Evolutionary conservation across 2,329 filamentous ascomycete species (phyloP).

Genomic region (Sclerotinia spermophila): DNA sequence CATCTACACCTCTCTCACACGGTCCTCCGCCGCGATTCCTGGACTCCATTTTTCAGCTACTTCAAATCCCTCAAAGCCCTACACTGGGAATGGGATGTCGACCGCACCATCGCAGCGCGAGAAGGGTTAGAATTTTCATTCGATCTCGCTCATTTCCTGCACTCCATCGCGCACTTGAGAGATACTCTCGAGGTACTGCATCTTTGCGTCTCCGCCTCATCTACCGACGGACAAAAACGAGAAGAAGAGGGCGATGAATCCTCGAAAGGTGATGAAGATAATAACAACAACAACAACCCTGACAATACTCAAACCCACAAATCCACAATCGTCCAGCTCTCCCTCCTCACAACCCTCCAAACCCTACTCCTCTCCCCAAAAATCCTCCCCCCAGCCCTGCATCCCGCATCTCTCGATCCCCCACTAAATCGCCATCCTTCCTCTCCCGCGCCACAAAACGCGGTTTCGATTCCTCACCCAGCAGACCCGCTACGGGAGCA

Average conservation of each 20-base stretch:
- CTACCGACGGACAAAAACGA: too few species aligned
- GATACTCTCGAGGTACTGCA: not conserved
- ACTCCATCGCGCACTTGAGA: not conserved
- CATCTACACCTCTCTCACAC: slow-evolving; percentile 5
- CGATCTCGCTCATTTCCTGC: not conserved
- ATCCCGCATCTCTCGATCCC: too few species aligned
- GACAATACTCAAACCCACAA: not conserved
- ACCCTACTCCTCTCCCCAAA: not conserved
- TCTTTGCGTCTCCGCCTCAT: not conserved
- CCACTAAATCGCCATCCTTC: too few species aligned
- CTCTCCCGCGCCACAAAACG: too few species aligned
- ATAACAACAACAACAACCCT: not conserved
- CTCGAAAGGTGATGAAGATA: not conserved
- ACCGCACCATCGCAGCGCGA: not conserved
- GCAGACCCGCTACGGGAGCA: too few species aligned
- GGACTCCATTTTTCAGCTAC: not conserved
- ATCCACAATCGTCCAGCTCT: not conserved
- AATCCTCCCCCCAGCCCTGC: not conserved
- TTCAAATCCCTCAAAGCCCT: slow-evolving; percentile 1
- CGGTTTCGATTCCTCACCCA: too few species aligned
- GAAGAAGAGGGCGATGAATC: not conserved
- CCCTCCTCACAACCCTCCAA: not conserved
- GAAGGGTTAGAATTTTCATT: not conserved
- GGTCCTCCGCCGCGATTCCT: not conserved
- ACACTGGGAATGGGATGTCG: not conserved